phyloP scores from a whole-genome alignment of 1,139 yeast genomes.

The Scheffersomyces cryptocercus region DNA sequence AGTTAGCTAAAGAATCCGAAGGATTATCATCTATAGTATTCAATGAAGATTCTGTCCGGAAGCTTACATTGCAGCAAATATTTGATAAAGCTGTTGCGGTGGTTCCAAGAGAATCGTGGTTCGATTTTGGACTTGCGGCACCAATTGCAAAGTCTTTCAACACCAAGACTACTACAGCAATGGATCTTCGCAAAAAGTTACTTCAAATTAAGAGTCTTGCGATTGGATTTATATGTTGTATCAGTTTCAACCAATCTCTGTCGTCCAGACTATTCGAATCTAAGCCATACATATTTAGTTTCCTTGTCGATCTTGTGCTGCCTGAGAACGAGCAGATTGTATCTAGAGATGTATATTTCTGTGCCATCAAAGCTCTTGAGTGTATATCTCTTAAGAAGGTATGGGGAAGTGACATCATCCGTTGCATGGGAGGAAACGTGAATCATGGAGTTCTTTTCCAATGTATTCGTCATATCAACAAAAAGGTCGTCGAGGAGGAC shows the following conservation, averaged over 20 bases:
- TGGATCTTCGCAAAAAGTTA: constrained; percentile 58
- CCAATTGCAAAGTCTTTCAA: constrained; percentile 74
- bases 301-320: constrained; percentile 64
- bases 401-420: constrained; percentile 76
- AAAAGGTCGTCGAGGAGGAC: constrained; percentile 41
- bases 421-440: constrained; percentile 88
- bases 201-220: constrained; percentile 68
- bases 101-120: constrained; percentile 66
- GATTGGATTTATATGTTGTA: constrained; percentile 54
- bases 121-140: constrained; percentile 62
- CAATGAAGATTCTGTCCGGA: constrained; percentile 49
- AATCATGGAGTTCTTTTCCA: constrained; percentile 83
- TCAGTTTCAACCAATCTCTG: constrained; percentile 54
- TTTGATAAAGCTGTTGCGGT: constrained; percentile 58
- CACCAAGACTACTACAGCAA: constrained; percentile 53
- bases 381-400: constrained; percentile 67
- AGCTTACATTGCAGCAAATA: constrained; percentile 60
- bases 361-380: constrained; percentile 70
- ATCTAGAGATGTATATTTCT: constrained; percentile 52
- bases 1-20: constrained; percentile 24
- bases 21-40: constrained; percentile 49
- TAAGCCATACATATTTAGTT: constrained; percentile 73
- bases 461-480: constrained; percentile 61
- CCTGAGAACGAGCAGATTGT: constrained; percentile 56
- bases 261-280: constrained; percentile 68